Conservation (phyloP, 2,329 filamentous ascomycete species). For the Pestalotiopsis sp. region DNA sequence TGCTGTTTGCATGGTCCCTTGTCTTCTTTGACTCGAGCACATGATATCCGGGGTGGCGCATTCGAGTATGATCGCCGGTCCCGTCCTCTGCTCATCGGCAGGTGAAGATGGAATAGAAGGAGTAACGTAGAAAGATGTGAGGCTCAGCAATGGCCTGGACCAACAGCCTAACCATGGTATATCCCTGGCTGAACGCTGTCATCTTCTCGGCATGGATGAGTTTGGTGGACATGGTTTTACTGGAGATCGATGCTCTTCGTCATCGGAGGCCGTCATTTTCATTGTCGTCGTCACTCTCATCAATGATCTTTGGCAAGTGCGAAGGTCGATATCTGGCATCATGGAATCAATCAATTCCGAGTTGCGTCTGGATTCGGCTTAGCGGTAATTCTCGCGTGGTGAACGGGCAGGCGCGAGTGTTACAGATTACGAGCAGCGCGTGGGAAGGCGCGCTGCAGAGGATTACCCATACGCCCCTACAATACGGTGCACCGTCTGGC, state of each 20-base stretch:
- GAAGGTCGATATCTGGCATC: too few species aligned
- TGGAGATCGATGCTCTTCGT: too few species aligned
- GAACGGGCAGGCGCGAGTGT: constrained; percentile 12
- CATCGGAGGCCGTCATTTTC: too few species aligned
- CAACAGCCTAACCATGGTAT: not conserved
- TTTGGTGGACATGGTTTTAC: too few species aligned
- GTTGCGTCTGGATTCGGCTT: not conserved
- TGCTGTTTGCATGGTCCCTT: not conserved
- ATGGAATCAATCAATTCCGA: too few species aligned
- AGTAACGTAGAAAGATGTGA: not conserved
- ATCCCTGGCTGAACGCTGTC: not conserved
- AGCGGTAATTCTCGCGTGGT: constrained; percentile 11
- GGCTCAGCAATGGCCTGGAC: not conserved
- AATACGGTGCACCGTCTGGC: not conserved
- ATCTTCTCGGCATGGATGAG: too few species aligned
- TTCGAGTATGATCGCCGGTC: not conserved
- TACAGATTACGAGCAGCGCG: constrained; percentile 13
- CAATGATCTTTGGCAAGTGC: too few species aligned
- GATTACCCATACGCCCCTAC: not conserved
- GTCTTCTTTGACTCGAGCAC: not conserved
- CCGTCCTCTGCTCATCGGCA: not conserved
- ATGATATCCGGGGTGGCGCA: not conserved
- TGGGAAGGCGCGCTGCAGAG: not conserved
- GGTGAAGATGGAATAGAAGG: not conserved
- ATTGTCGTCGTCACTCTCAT: too few species aligned